Evolutionary conservation across 345 rosid species (phyloP), one percentile per base, ranked within the genome.

Genomic region (Cardamine occulta): DNA sequence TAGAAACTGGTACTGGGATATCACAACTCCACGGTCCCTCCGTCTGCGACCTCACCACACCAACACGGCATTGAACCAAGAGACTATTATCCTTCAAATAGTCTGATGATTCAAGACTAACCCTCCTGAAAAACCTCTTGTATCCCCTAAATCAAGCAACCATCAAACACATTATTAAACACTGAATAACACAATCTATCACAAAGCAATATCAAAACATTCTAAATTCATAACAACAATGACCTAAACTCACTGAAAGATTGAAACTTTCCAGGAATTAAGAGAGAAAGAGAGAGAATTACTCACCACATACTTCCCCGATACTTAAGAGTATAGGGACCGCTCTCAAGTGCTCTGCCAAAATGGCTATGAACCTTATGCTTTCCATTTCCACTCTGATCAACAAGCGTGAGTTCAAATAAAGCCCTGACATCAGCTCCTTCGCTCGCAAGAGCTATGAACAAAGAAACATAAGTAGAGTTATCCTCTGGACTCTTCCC

Each of bases 291-390:
- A 70, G 28, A 17, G 9, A 15, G 51, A 21, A 11, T 12, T 0
- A 76, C 91, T 80, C 63, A 90, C 96, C 96, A 90, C 96, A 90
- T 88, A 64, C 93, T 88, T 40, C 96, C 93, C 0, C 93, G 88
- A 73, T 87, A 87, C 78, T 87, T 88, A 6, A 90, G 88, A 8
- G 93, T 80, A 68, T 88, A 90, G 0, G 96, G 96, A 2, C 93
- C 93, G 55, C 89, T 86, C 73, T 90, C 91, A 39, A 85, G 96
- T 29, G 76, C 74, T 76, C 93, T 87, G 17, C 91, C 93, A 19
- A 90, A 90, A 87, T 90, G 96, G 73, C 79, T 87, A 84, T 90
- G 96, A 63, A 90, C 81, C 80, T 90, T 90, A 64, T 86, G 88
- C 29, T 72, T 81, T 15, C 63, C 90, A 58, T 82, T 83, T 4